These are phyloP conservation scores for Sesbania bispinosa DNA, from an alignment of 306 rosid genomes.

Conservation along the genomic window DNA sequence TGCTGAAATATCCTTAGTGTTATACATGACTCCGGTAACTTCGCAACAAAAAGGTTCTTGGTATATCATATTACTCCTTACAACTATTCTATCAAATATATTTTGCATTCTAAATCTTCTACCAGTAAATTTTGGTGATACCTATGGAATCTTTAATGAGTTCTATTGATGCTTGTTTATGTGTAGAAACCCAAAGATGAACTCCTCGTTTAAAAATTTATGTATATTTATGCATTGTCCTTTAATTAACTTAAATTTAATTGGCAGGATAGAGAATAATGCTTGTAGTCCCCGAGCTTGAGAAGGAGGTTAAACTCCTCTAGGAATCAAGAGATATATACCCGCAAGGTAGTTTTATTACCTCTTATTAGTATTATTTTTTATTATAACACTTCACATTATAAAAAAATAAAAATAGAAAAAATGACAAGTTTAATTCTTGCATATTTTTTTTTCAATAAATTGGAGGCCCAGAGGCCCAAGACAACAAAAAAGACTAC, in stretches of 20 bases:
- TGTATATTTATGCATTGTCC: constrained; percentile 7
- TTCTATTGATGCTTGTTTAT: not conserved
- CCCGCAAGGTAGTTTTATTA: constrained; percentile 64
- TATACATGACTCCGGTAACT: no score
- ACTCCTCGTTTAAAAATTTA: not conserved
- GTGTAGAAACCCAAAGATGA: not conserved
- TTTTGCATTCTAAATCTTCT: not conserved
- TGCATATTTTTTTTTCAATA: no score
- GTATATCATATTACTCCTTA: constrained; percentile 44
- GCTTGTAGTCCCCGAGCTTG: constrained; percentile 98
- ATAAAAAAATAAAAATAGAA: not conserved
- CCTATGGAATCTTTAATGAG: constrained; percentile 4
- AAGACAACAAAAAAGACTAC: no score
- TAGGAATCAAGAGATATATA: constrained; percentile 72
- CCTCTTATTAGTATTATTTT: not conserved
- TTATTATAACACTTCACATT: not conserved
- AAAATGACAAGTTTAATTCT: not conserved
- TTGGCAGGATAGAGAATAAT: constrained; percentile 95
- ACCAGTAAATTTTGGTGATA: not conserved
- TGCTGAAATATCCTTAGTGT: no score
- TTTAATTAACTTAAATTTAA: not conserved
- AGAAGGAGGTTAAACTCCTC: constrained; percentile 86
- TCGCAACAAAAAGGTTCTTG: constrained; percentile 96
- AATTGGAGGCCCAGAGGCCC: no score
- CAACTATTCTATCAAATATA: not conserved